These are phyloP conservation scores for Coprinopsis strossmayeri DNA, from an alignment of 768 basidiomycete species.

Conservation along the genomic window DNA sequence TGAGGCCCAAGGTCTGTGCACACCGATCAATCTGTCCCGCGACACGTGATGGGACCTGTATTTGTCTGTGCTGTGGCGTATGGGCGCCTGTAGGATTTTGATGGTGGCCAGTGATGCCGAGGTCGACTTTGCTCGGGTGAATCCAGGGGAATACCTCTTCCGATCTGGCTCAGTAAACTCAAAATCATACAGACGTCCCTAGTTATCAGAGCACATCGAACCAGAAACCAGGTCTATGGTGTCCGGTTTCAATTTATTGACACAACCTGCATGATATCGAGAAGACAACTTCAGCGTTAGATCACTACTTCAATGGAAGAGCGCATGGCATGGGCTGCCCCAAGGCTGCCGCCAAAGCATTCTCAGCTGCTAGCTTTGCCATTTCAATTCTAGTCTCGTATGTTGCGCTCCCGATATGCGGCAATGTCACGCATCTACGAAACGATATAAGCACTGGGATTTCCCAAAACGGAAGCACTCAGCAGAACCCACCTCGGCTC, in stretches of 20 bases:
- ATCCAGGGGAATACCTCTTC: too few species aligned
- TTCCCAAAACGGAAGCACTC: background rate
- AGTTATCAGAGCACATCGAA: too few species aligned
- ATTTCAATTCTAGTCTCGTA: conserved; percentile 77
- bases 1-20: conserved; percentile 18
- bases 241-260: too few species aligned
- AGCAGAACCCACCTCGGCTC: conserved; percentile 51
- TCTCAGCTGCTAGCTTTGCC: conserved; percentile 70
- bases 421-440: conserved; percentile 69
- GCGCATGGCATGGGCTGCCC: conserved; percentile 44
- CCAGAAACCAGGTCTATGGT: too few species aligned
- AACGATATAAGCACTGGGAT: background rate
- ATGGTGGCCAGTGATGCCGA: background rate
- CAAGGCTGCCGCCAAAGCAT: conserved; percentile 53
- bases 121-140: background rate
- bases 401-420: conserved; percentile 91
- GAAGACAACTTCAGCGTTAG: background rate
- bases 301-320: conserved; percentile 11
- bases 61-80: background rate
- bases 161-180: too few species aligned
- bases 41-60: conserved; percentile 9
- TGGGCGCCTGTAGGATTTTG: background rate
- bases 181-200: too few species aligned
- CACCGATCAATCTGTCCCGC: conserved; percentile 22
- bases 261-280: too few species aligned